Base-by-base conservation (phyloP, 2,329 filamentous ascomycete species). In the Paramyrothecium sp. region DNA sequence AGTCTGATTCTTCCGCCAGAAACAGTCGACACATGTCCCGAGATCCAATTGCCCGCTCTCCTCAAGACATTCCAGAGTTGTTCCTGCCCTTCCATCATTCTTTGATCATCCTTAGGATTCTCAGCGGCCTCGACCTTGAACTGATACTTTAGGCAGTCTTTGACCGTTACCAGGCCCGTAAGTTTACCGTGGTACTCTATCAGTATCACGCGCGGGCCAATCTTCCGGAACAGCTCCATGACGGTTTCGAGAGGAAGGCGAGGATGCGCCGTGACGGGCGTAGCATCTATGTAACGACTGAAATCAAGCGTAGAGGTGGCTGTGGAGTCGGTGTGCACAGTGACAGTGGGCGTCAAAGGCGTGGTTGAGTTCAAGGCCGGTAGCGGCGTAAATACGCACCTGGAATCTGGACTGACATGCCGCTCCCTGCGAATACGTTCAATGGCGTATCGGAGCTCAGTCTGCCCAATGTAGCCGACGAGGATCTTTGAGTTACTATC, bases 191-290 rank as follows among this genome's bases (percentile, higher is more conserved):
- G 89, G 69, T 97, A 89, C 72, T 99, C 95, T 44, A 97, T 89
- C 3, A 99, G 81, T 53, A 99, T 94, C 7, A 97, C 92, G 1
- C 95, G 86, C 0, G 94, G 95, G 0, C 95, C 95, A 71, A 99
- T 96, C 77, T 98, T 99, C 72, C 94, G 94, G 80, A 99, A 99
- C 12, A 99, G 81, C 69, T 99, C 95, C 92, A 99, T 97, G 33
- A 96, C 94, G 0, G 95, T 99, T 75, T 99, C 95, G 0, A 99
- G 85, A 0, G 94, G 90, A 1, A 98, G 85, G 2, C 92, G 87
- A 1, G 95, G 95, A 69, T 99, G 95, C 1, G 93, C 93, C 0
- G 92, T 90, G 2, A 99, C 85, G 0, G 95, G 95, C 0, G 93
- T 96, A 10, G 88, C 83, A 70, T 99, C 94, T 54, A 97, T 88